Conservation (phyloP, 352 stramenopile genomes). For the Bremia lactucae region DNA sequence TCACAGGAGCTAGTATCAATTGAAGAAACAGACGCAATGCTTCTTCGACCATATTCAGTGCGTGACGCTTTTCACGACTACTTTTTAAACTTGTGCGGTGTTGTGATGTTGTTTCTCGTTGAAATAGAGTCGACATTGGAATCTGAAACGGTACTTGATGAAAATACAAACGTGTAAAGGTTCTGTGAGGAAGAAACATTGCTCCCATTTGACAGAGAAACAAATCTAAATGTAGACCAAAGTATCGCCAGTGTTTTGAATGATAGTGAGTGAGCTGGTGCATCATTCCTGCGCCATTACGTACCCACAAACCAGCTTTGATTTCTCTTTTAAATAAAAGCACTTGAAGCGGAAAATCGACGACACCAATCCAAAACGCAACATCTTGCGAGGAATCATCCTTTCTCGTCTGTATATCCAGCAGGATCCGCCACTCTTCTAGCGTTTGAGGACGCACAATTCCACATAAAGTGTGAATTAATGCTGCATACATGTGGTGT, state of each 20-base stretch:
- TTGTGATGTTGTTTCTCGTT: too few species aligned
- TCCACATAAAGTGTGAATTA: slow-evolving; percentile 38
- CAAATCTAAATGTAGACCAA: slow-evolving; percentile 60
- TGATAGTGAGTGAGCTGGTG: slow-evolving; percentile 75
- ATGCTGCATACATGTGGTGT: slow-evolving; percentile 62
- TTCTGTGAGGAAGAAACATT: slow-evolving; percentile 37
- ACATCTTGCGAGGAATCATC: slow-evolving; percentile 18
- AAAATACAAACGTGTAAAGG: slow-evolving; percentile 45
- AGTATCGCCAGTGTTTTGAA: slow-evolving; percentile 74
- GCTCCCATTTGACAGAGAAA: slow-evolving; percentile 56
- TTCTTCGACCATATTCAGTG: slow-evolving; percentile 52
- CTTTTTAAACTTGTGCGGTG: too few species aligned
- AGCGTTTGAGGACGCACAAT: slow-evolving; percentile 30
- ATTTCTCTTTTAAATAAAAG: slow-evolving; percentile 58
- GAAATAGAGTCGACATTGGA: slow-evolving; percentile 15
- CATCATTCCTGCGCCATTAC: slow-evolving; percentile 73
- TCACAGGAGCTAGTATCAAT: slow-evolving; percentile 45
- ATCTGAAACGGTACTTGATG: slow-evolving; percentile 35
- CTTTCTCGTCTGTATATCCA: slow-evolving; percentile 17
- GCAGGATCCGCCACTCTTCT: slow-evolving; percentile 36
- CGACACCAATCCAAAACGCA: slow-evolving; percentile 33
- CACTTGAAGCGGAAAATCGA: slow-evolving; percentile 49
- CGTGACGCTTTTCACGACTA: slow-evolving; percentile 24
- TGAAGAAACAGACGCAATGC: slow-evolving; percentile 50
- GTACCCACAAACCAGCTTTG: slow-evolving; percentile 63